Percentiles rank a stretch among this genome's conserved stretches.
Conservation (phyloP, 164 flowering plant species). For the Liquidambar formosana region DNA sequence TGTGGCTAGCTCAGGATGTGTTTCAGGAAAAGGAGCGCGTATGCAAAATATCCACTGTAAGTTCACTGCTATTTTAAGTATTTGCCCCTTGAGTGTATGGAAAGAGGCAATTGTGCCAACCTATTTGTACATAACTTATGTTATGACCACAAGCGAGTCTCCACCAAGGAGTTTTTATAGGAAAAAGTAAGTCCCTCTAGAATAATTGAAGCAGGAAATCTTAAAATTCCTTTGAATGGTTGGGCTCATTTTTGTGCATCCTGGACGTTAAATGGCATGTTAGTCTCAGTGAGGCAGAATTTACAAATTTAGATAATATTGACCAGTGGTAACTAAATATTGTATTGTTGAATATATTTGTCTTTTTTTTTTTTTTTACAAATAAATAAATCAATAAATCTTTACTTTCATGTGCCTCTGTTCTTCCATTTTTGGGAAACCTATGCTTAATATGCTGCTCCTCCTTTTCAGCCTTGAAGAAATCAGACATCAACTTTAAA, state of each 20-base stretch:
- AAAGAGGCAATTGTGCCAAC: not conserved
- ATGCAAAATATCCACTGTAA: not conserved
- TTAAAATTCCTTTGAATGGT: not conserved
- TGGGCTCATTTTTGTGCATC: not conserved
- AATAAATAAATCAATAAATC: no score
- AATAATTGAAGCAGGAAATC: not conserved
- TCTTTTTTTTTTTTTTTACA: not conserved
- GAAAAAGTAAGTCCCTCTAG: no score
- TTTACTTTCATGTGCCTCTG: not conserved
- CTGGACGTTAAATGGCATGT: not conserved
- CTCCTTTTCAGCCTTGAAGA: conserved; percentile 26
- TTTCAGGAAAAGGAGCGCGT: not conserved
- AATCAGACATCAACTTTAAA: conserved; percentile 11
- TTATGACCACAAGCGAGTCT: not conserved
- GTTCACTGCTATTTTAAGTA: not conserved
- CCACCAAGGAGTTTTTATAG: not conserved
- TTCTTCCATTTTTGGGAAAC: not conserved
- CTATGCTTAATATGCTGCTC: not conserved
- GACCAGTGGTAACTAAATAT: no score
- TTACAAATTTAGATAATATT: no score
- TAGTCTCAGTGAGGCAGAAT: no score
- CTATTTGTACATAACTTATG: not conserved
- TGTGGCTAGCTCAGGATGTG: not conserved
- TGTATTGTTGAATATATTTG: no score
- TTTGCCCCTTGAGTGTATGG: not conserved